Percentiles rank a stretch among this genome's conserved stretches.
Evolutionary conservation across 116 monocot genomes (phyloP).

Genomic region (Phalaenopsis hybrid): DNA sequence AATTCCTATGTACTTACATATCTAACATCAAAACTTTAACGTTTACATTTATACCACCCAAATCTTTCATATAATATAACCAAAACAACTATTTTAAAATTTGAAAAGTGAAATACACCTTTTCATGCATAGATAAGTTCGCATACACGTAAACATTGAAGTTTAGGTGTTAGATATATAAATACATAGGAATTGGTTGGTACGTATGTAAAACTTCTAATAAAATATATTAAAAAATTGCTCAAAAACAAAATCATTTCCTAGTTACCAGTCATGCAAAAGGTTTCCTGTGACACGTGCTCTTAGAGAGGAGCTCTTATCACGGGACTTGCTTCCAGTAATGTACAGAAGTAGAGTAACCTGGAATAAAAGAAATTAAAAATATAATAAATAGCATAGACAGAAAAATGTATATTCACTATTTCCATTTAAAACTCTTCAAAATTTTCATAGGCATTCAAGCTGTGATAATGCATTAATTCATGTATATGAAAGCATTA

Average conservation of each 20-base stretch:
- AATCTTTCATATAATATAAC: too few relatives aligned
- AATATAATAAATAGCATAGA: not conserved
- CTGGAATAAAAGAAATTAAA: constrained; percentile 29
- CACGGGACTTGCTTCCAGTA: constrained; percentile 49
- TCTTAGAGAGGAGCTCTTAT: constrained; percentile 66
- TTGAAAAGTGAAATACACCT: too few relatives aligned
- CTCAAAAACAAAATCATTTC: not conserved
- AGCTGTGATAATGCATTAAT: not conserved
- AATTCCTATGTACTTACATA: too few relatives aligned
- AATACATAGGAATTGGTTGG: too few relatives aligned
- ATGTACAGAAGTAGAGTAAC: constrained; percentile 56
- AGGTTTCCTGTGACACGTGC: constrained; percentile 75
- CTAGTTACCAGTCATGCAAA: constrained; percentile 78
- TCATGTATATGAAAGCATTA: not conserved
- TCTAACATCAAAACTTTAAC: too few relatives aligned
- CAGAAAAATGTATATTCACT: not conserved
- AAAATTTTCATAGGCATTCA: not conserved
- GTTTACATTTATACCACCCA: too few relatives aligned
- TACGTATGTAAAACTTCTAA: too few relatives aligned
- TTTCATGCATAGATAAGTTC: too few relatives aligned
- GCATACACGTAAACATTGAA: too few relatives aligned
- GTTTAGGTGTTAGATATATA: too few relatives aligned
- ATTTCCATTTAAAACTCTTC: not conserved
- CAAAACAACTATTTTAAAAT: too few relatives aligned
- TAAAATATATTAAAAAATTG: not conserved